Conservation (phyloP, 2,329 filamentous ascomycete genomes). For the Pseudogymnoascus destructans region DNA sequence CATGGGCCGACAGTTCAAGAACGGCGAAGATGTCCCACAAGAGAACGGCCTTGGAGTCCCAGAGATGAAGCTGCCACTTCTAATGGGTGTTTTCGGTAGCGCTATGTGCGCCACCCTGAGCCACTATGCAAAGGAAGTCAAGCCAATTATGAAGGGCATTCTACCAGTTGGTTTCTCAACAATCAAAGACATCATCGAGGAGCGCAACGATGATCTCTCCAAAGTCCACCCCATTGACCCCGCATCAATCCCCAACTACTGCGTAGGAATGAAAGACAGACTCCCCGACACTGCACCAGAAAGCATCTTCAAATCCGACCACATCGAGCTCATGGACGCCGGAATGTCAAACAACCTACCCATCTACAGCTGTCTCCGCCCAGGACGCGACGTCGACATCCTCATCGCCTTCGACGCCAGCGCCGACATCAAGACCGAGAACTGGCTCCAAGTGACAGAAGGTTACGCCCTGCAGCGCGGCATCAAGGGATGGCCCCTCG, state of each 20-base stretch:
- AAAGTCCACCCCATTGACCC: constrained; percentile 94
- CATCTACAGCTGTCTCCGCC: constrained; percentile 83
- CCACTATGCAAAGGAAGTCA: constrained; percentile 89
- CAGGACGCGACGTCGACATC: constrained; percentile 78
- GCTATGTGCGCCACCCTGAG: constrained; percentile 92
- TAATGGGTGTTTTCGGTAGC: constrained; percentile 92
- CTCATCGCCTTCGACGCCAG: constrained; percentile 84
- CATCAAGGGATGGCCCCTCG: constrained; percentile 88
- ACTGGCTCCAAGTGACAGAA: constrained; percentile 90
- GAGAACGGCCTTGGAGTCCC: constrained; percentile 55
- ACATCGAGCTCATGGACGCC: constrained; percentile 84
- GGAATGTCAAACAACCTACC: constrained; percentile 98
- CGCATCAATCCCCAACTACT: constrained; percentile 80
- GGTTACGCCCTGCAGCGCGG: constrained; percentile 84
- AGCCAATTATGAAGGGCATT: constrained; percentile 65
- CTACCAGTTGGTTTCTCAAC: constrained; percentile 50
- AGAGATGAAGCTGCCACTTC: constrained; percentile 67
- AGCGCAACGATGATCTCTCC: constrained; percentile 68
- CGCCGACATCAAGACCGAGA: constrained; percentile 79
- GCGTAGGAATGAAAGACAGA: constrained; percentile 62
- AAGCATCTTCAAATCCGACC: constrained; percentile 55
- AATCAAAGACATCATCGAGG: constrained; percentile 71
- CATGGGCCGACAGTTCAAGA: constrained; percentile 67
- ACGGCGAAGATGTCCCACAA: constrained; percentile 52
- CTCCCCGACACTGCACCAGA: constrained; percentile 67